phyloP scores from a whole-genome alignment of 2,329 filamentous ascomycete species.

The Clarireedia paspali region DNA sequence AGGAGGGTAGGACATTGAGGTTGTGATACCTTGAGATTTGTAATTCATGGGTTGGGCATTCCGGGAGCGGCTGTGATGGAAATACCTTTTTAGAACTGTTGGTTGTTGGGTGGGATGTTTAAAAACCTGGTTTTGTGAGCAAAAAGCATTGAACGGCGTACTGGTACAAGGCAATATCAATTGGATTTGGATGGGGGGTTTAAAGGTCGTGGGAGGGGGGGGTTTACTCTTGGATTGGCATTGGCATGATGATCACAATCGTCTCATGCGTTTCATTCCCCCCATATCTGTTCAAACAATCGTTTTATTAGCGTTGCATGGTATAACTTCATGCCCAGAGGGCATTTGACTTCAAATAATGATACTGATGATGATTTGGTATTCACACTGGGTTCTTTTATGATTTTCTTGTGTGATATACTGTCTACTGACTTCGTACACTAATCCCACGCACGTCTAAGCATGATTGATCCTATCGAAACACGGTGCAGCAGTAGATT shows the following conservation, averaged over 20 bases:
- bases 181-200: conserved; percentile 7
- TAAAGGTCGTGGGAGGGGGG: not conserved
- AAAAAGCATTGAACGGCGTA: conserved; percentile 6
- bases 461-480: too few relatives aligned
- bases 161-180: conserved; percentile 10
- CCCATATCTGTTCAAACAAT: conserved; percentile 1
- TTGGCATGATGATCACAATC: not conserved
- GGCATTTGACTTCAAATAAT: not conserved
- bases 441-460: too few relatives aligned
- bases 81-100: conserved; percentile 4
- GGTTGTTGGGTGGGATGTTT: not conserved
- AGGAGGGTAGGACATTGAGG: not conserved
- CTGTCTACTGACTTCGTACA: too few relatives aligned
- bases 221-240: conserved; percentile 7
- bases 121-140: not conserved
- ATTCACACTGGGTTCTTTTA: too few relatives aligned
- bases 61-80: not conserved
- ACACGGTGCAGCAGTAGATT: too few relatives aligned
- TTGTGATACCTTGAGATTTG: not conserved
- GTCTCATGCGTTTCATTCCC: not conserved
- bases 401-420: too few relatives aligned
- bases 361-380: not conserved
- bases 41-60: not conserved
- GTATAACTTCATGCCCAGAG: not conserved
- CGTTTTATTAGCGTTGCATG: conserved; percentile 6